Evolutionary conservation across 2,329 filamentous ascomycete genomes (phyloP), one percentile per base, ranked within the genome.

Genomic region (Grosmannia clavigera): DNA sequence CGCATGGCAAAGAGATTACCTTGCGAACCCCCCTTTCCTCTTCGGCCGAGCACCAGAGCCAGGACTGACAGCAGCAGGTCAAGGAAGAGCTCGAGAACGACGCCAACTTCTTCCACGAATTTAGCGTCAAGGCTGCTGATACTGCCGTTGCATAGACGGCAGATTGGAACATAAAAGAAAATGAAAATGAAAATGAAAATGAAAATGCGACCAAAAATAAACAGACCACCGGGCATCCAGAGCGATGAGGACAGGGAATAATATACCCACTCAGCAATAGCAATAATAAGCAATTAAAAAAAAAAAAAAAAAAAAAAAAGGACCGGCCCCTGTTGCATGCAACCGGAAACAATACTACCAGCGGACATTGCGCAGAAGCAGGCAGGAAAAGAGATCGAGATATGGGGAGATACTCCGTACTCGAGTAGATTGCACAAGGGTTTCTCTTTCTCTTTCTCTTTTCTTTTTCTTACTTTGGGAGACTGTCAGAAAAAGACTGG

Each of bases 11-110:
- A 14, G 38, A 46, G 43, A 46, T 35, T 35, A 9, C 9, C 3
- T 40, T 12, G 38, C 38, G 38, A 40, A 40, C 38, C 38, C 12
- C 40, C 12, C 22, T 22, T 43, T 3, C 16, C 16, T 3, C 12
- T 19, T 19, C 5, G 16, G 12, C 40, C 40, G 40, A 43, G 12
- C 40, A 22, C 22, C 1, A 22, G 22, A 22, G 22, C 22, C 12
- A 43, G 16, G 7, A 25, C 55, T 46, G 51, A 38, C 40, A 3
- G 27, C 19, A 57, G 61, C 66, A 96, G 92, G 85, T 96, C 69
- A 95, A 95, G 74, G 94, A 99, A 72, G 94, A 97, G 72, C 81
- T 97, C 58, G 84, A 87, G 64, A 90, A 85, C 67, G 83, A 96
- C 70, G 80, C 85, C 0, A 85, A 91, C 52, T 97, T 96, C 74